Conservation (phyloP, 164 flowering plant genomes). For the Magnolia sinica region DNA sequence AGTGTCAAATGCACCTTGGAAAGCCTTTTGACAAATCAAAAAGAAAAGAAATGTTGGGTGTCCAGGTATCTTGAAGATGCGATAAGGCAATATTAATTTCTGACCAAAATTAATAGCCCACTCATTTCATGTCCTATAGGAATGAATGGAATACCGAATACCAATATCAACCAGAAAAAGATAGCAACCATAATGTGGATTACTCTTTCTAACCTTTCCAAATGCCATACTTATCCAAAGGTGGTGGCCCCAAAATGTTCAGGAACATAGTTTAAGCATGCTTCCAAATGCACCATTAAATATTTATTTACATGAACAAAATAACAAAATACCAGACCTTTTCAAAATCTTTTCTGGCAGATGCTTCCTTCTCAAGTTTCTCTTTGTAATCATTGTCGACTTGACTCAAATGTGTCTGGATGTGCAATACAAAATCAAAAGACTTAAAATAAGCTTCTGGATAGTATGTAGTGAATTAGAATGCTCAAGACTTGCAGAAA, state of each 20-base stretch:
- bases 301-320: not conserved
- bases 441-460: not conserved
- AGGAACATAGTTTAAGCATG: not conserved
- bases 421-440: slow-evolving; percentile 4
- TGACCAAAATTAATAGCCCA: too few relatives aligned
- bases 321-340: slow-evolving; percentile 41
- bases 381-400: slow-evolving; percentile 72
- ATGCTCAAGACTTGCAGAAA: not conserved
- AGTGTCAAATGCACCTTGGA: too few relatives aligned
- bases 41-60: too few relatives aligned
- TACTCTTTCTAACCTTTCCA: too few relatives aligned
- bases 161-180: too few relatives aligned
- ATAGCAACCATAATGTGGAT: too few relatives aligned
- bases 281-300: not conserved
- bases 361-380: slow-evolving; percentile 64
- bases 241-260: not conserved
- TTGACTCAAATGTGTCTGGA: slow-evolving; percentile 70
- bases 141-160: too few relatives aligned
- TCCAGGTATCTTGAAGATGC: too few relatives aligned
- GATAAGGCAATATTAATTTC: too few relatives aligned
- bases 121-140: too few relatives aligned
- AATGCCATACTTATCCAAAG: not conserved
- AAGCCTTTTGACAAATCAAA: too few relatives aligned
- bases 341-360: slow-evolving; percentile 49
- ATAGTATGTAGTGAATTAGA: not conserved